Base-by-base conservation (phyloP, 192 early-diverging fungal species). In the Coemansia guatemalensis region DNA sequence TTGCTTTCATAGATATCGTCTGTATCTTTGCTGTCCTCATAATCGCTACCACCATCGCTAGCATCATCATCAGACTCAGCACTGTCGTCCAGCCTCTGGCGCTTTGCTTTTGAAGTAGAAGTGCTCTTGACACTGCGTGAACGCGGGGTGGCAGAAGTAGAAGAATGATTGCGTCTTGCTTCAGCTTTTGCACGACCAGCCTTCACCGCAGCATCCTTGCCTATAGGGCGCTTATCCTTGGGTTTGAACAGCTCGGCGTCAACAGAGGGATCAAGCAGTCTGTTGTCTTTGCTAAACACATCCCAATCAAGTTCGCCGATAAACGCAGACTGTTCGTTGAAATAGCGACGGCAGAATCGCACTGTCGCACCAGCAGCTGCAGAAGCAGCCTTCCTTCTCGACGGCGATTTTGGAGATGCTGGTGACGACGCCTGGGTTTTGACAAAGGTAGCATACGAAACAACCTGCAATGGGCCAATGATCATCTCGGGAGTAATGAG, bases 281-380 rank as follows among this genome's bases (percentile, higher is more conserved):
- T 44, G 17, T 58, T 49, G 12, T 60, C 30, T 9, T 44, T 18
- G 29, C 82, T 78, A 33, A 82, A 64, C 32, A 21, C 20, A 7
- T 82, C 71, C 82, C 82, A 83, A 32, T 83, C 80, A 14, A 83
- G 44, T 8, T 73, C 67, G 17, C 66, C 71, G 9, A 84, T 47
- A 51, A 53, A 39, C 4, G 67, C 69, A 12, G 71, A 63, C n/a
- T 77, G 65, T 61, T 76, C 76, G 48, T 81, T 71, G 58, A 74
- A 84, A 30, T 66, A 70, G 8, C 75, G 41, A 4, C 68, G 41
- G 23, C 82, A 82, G 56, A 77, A 74, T 20, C 56, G 66, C 52
- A 59, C 47, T 1, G n/a, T 33, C 14, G 1, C 30, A 25, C 23
- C 12, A 23, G 30, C 54, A 3, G 20, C 12, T 14, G 18, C 27